phyloP scores from a whole-genome alignment of 345 rosid species.

The Rhodamnia rubescens region DNA sequence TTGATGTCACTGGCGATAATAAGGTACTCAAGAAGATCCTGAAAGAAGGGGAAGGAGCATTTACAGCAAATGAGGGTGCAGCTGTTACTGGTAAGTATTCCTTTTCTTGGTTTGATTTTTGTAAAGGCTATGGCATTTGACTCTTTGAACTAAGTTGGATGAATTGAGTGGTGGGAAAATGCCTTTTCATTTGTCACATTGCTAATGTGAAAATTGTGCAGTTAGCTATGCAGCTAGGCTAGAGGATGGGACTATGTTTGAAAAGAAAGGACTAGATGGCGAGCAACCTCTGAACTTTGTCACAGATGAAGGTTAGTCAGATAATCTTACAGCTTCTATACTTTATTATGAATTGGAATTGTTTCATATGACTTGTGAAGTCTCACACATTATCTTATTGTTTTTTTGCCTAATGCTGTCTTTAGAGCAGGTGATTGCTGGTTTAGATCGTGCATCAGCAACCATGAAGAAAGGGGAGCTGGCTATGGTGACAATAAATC shows the following conservation, averaged over 20 bases:
- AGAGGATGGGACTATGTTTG: conserved; percentile 9
- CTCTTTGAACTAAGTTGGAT: background rate
- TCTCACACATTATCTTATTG: background rate
- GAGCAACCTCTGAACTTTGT: conserved; percentile 16
- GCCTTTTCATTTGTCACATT: background rate
- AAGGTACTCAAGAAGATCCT: conserved; percentile 52
- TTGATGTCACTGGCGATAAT: conserved; percentile 43
- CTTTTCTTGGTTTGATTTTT: background rate
- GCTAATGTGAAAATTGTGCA: conserved; percentile 17
- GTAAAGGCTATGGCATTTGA: background rate
- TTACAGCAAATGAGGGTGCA: conserved; percentile 46
- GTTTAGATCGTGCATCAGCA: conserved; percentile 27
- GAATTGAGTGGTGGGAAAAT: background rate
- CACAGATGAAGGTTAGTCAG: conserved; percentile 56
- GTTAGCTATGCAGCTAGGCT: conserved; percentile 6
- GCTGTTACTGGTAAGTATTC: conserved; percentile 33
- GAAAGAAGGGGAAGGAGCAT: conserved; percentile 39
- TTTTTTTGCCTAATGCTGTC: background rate
- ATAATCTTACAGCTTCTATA: background rate
- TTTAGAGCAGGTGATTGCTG: conserved; percentile 33
- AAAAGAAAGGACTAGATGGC: conserved; percentile 28
- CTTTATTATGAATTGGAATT: background rate
- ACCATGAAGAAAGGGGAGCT: conserved; percentile 43
- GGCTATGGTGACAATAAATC: conserved; percentile 19
- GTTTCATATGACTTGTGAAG: background rate